Conservation (phyloP, 2,329 filamentous ascomycete genomes). For the Colletotrichum tofieldiae region DNA sequence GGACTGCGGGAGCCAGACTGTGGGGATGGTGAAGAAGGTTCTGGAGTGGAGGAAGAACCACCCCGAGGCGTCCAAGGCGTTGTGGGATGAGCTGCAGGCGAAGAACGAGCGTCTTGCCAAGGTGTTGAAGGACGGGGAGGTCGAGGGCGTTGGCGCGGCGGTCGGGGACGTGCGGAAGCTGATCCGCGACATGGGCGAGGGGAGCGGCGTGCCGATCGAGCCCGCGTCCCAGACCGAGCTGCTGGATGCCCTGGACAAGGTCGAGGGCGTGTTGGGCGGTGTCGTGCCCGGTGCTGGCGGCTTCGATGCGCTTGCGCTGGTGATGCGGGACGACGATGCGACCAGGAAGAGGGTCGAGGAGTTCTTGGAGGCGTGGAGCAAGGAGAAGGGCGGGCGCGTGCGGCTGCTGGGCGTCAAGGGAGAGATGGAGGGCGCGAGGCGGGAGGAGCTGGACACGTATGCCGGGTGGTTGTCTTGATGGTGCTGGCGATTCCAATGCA, state of each 20-base stretch:
- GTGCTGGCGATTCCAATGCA: not conserved
- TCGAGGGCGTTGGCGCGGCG: constrained; percentile 61
- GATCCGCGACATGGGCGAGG: constrained; percentile 83
- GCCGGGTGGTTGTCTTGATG: constrained; percentile 58
- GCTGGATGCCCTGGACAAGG: constrained; percentile 79
- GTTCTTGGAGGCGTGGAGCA: constrained; percentile 78
- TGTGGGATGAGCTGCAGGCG: constrained; percentile 84
- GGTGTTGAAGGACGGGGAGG: constrained; percentile 69
- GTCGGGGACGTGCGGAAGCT: constrained; percentile 70
- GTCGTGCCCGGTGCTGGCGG: constrained; percentile 96
- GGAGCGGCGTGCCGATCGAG: constrained; percentile 89
- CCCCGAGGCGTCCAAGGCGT: constrained; percentile 71
- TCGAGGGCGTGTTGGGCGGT: constrained; percentile 89
- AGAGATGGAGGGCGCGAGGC: constrained; percentile 77
- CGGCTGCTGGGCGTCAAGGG: constrained; percentile 79
- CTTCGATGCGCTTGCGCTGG: constrained; percentile 88
- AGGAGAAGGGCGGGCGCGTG: constrained; percentile 73
- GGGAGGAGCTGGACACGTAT: constrained; percentile 62
- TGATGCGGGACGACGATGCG: constrained; percentile 81
- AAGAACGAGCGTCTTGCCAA: constrained; percentile 80
- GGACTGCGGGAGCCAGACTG: constrained; percentile 92
- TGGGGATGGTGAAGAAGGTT: constrained; percentile 95
- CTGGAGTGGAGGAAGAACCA: constrained; percentile 83
- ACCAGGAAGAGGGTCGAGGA: constrained; percentile 73
- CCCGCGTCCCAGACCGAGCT: constrained; percentile 87